Conservation (phyloP, 257 asterid genomes). For the Solanum etuberosum region DNA sequence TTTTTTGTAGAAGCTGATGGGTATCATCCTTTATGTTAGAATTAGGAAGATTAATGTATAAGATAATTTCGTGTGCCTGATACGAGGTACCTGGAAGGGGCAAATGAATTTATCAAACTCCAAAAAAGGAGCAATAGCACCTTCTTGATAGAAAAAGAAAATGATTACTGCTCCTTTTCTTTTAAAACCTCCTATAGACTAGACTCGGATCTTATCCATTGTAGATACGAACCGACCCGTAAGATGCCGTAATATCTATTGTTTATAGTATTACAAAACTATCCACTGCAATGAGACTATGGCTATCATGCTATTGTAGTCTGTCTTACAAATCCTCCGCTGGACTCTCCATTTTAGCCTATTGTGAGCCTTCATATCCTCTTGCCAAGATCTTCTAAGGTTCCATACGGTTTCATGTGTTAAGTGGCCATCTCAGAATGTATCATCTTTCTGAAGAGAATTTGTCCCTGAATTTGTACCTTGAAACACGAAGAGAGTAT, state of each 20-base stretch:
- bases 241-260: not conserved
- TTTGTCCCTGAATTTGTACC: not conserved
- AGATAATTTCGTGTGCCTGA: not conserved
- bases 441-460: not conserved
- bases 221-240: not conserved
- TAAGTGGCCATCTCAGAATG: not conserved
- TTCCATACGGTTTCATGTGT: not conserved
- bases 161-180: not conserved
- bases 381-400: not conserved
- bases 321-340: not conserved
- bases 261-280: not conserved
- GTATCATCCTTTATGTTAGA: not conserved
- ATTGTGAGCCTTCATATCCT: not conserved
- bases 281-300: not conserved
- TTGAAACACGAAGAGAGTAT: not conserved
- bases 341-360: not conserved
- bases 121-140: not conserved
- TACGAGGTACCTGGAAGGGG: not conserved
- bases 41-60: not conserved
- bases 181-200: not conserved
- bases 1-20: not conserved
- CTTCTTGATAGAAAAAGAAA: not conserved
- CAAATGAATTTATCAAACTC: not conserved
- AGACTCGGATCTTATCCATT: not conserved
- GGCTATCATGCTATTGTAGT: not conserved